These are phyloP conservation scores for Cymodocea nodosa DNA, from an alignment of 116 monocot genomes.

Conservation along the genomic window DNA sequence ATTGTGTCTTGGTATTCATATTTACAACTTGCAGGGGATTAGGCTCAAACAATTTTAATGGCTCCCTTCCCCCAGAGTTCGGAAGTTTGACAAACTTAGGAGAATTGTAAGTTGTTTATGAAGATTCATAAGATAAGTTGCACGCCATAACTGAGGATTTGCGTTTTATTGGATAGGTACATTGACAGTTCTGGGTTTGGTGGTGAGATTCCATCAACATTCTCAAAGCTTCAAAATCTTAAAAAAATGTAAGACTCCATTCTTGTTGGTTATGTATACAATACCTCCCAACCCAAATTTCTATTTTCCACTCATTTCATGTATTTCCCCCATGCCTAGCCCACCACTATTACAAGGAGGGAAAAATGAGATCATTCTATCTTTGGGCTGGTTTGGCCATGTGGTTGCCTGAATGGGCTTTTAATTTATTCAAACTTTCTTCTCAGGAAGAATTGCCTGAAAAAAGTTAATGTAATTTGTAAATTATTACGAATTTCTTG, in stretches of 20 bases:
- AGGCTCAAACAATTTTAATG: slow-evolving; percentile 54
- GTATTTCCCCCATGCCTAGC: too few species aligned
- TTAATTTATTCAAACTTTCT: too few species aligned
- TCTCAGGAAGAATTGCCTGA: too few species aligned
- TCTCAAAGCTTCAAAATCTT: slow-evolving; percentile 55
- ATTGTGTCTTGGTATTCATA: not conserved
- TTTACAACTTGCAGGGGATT: slow-evolving; percentile 38
- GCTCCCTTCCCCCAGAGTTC: slow-evolving; percentile 62
- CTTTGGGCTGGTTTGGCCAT: too few species aligned
- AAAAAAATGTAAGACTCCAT: slow-evolving; percentile 34
- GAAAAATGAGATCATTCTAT: too few species aligned
- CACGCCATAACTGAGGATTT: not conserved
- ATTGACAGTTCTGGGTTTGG: slow-evolving; percentile 55
- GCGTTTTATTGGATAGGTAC: slow-evolving; percentile 29
- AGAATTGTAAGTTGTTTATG: slow-evolving; percentile 29
- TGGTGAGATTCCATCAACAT: slow-evolving; percentile 54
- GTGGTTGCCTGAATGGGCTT: too few species aligned
- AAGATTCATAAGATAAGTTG: not conserved
- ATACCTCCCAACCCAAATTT: too few species aligned
- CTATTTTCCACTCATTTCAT: too few species aligned
- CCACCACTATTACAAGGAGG: too few species aligned
- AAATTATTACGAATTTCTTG: too few species aligned
- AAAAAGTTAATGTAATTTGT: too few species aligned
- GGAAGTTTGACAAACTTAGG: slow-evolving; percentile 52
- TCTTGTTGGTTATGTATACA: not conserved